Percentiles rank a stretch among this genome's conserved stretches.
These are phyloP conservation scores for Suillus spraguei DNA, from an alignment of 768 basidiomycete genomes.

Conservation along the genomic window DNA sequence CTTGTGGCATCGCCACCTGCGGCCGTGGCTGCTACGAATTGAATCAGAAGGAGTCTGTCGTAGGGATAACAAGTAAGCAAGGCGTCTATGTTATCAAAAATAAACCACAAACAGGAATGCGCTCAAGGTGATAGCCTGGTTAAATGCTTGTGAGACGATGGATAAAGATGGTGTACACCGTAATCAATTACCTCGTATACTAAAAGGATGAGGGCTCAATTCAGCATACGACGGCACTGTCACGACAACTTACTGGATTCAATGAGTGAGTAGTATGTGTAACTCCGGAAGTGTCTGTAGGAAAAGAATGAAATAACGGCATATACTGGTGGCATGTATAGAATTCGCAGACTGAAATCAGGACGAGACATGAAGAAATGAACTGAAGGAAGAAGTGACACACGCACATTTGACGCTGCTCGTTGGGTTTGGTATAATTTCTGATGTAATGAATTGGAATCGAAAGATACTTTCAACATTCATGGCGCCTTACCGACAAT, in stretches of 20 bases:
- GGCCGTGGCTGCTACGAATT: conserved; percentile 78
- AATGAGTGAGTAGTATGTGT: conserved; percentile 62
- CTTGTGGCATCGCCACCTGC: conserved; percentile 60
- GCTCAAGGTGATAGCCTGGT: conserved; percentile 76
- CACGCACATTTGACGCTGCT: conserved; percentile 82
- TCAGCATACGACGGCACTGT: conserved; percentile 8
- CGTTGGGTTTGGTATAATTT: conserved; percentile 67
- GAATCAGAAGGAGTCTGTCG: conserved; percentile 73
- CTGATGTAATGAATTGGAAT: conserved; percentile 37
- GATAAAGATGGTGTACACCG: conserved; percentile 9
- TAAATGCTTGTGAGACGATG: conserved; percentile 18
- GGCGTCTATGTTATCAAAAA: not conserved
- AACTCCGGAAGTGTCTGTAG: conserved; percentile 80
- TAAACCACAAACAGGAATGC: conserved; percentile 73
- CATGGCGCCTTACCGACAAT: conserved; percentile 56
- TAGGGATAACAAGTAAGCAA: conserved; percentile 8
- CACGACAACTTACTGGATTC: conserved; percentile 44
- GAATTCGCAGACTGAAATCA: conserved; percentile 60
- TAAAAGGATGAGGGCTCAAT: conserved; percentile 31
- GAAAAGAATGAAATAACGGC: conserved; percentile 85
- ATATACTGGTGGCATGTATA: conserved; percentile 86
- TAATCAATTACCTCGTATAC: conserved; percentile 63
- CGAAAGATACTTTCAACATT: conserved; percentile 1
- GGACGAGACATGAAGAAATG: conserved; percentile 2
- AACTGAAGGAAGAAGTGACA: not conserved